A percentile compares a stretch with the other conserved stretches of the same genome.
These are phyloP conservation scores for Lojkania enalia DNA, from an alignment of 2,329 filamentous ascomycete species.

Conservation along the genomic window DNA sequence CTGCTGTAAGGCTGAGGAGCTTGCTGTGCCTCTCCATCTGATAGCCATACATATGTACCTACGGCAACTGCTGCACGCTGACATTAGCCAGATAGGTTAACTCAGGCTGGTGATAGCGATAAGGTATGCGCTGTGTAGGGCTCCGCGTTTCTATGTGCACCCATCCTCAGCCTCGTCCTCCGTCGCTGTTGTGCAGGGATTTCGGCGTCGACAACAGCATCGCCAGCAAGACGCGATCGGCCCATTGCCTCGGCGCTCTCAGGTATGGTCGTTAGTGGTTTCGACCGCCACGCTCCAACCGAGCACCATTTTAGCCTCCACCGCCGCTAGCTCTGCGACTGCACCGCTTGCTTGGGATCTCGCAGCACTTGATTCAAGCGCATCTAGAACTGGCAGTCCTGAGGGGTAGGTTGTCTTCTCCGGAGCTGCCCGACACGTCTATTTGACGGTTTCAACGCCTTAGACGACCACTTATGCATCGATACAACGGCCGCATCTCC, in stretches of 20 bases:
- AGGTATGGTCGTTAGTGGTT: background rate
- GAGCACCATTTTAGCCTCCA: background rate
- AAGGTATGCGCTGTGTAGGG: slow-evolving; percentile 2
- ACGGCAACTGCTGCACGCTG: background rate
- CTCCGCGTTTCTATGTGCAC: slow-evolving; percentile 6
- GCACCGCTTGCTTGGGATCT: background rate
- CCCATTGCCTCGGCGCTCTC: too few relatives aligned
- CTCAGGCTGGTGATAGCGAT: slow-evolving; percentile 5
- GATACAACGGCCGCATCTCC: too few relatives aligned
- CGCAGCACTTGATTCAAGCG: background rate
- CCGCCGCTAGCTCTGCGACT: background rate
- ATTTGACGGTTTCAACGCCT: background rate
- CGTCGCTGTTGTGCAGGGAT: too few relatives aligned
- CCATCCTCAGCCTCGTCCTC: too few relatives aligned
- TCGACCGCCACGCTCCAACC: background rate
- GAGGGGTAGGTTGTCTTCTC: background rate
- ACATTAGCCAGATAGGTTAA: slow-evolving; percentile 10
- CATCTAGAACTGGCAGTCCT: background rate
- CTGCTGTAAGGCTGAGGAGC: background rate
- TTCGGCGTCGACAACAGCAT: slow-evolving; percentile 4
- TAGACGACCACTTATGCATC: background rate
- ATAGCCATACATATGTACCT: too few relatives aligned
- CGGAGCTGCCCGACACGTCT: background rate
- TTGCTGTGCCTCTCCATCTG: background rate
- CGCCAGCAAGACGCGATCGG: slow-evolving; percentile 20